Conservation (phyloP, 768 basidiomycete species). For the Boletus pseudopeckii region DNA sequence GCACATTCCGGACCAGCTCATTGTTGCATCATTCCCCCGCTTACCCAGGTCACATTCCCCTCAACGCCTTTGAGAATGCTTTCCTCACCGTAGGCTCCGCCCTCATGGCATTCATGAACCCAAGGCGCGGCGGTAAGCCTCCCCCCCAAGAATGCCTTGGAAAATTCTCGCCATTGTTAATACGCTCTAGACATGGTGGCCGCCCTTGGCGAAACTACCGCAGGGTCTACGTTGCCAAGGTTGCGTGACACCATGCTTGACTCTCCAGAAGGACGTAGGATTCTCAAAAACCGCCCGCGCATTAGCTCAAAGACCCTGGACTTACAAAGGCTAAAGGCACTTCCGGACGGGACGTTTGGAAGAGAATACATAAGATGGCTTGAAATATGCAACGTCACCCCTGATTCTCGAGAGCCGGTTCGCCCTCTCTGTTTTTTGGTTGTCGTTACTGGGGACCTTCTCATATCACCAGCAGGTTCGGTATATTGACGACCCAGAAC, state of each 20-base stretch:
- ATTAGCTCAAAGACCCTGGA: conserved; percentile 76
- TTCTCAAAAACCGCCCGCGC: conserved; percentile 80
- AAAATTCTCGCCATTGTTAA: neutral
- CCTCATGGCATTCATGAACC: conserved; percentile 75
- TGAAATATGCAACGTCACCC: conserved; percentile 80
- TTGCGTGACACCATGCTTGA: conserved; percentile 76
- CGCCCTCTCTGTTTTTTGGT: conserved; percentile 19
- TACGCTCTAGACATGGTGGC: conserved; percentile 84
- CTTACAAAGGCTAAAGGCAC: conserved; percentile 58
- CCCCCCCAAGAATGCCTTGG: neutral
- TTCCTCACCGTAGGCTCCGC: conserved; percentile 86
- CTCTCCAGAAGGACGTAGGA: conserved; percentile 76
- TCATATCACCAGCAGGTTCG: conserved; percentile 59
- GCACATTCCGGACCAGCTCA: conserved; percentile 12
- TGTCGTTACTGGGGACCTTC: neutral
- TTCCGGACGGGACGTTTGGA: conserved; percentile 82
- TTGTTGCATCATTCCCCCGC: conserved; percentile 36
- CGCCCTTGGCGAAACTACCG: conserved; percentile 89
- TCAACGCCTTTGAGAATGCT: conserved; percentile 78
- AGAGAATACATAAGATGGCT: conserved; percentile 88
- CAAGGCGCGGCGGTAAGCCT: conserved; percentile 75
- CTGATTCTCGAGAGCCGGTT: conserved; percentile 91
- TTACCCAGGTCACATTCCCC: conserved; percentile 78
- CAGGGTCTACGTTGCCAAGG: conserved; percentile 70
- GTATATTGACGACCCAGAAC: conserved; percentile 91